Conservation (phyloP, 2,329 filamentous ascomycete species). For the Fusarium decemcellulare region DNA sequence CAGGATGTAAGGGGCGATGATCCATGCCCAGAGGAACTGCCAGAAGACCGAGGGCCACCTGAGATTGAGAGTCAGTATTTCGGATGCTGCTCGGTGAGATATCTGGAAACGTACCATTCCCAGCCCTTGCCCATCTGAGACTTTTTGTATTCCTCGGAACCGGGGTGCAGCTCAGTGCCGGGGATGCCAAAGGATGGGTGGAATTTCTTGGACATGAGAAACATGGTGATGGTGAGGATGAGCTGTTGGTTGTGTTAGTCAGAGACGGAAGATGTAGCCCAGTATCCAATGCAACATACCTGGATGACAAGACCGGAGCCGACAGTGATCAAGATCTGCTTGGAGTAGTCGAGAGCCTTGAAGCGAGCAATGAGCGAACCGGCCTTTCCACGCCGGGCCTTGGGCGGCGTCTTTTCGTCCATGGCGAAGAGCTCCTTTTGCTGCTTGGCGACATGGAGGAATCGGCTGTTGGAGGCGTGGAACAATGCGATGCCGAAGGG, state of each 20-base stretch:
- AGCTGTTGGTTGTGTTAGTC: conserved; percentile 58
- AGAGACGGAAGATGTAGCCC: background rate
- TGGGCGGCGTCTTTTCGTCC: conserved; percentile 23
- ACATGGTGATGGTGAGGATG: conserved; percentile 71
- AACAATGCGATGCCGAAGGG: conserved; percentile 77
- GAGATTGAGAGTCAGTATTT: background rate
- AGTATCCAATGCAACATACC: conserved; percentile 52
- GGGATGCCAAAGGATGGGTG: conserved; percentile 73
- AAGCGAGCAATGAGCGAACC: conserved; percentile 54
- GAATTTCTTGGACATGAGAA: conserved; percentile 75
- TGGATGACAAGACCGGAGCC: conserved; percentile 69
- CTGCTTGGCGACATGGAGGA: conserved; percentile 70
- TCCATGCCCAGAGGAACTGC: conserved; percentile 75
- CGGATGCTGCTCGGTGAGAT: background rate
- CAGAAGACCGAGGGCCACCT: conserved; percentile 75
- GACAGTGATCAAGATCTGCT: conserved; percentile 65
- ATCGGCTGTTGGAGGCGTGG: conserved; percentile 74
- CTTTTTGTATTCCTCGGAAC: conserved; percentile 66
- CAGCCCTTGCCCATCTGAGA: conserved; percentile 66
- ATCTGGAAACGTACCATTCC: conserved; percentile 70
- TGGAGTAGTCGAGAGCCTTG: conserved; percentile 60
- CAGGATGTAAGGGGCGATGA: conserved; percentile 72
- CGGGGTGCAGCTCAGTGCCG: conserved; percentile 69
- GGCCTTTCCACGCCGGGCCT: conserved; percentile 31
- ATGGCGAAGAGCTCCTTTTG: conserved; percentile 61